phyloP scores from a whole-genome alignment of 257 asterid species.

The Ophiorrhiza pumila region DNA sequence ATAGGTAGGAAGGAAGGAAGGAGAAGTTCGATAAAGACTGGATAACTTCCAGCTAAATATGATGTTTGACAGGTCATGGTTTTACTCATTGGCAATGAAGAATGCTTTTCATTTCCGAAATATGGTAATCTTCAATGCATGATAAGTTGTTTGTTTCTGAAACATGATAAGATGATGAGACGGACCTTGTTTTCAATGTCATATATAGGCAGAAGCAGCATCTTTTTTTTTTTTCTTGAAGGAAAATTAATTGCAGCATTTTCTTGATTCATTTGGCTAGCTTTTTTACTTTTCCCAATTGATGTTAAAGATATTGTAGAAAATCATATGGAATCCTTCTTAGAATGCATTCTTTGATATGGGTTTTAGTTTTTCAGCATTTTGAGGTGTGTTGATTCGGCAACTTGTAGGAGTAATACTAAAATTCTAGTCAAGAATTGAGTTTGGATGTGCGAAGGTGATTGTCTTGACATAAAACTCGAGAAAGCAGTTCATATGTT shows the following conservation, averaged over 20 bases:
- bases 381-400: background rate
- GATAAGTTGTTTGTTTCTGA: constrained; percentile 13
- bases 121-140: background rate
- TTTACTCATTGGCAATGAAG: constrained; percentile 13
- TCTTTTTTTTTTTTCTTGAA: no score
- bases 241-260: background rate
- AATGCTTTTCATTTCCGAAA: constrained; percentile 7
- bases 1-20: background rate
- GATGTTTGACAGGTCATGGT: constrained; percentile 13
- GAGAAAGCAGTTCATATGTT: no score
- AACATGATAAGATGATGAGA: constrained; percentile 23
- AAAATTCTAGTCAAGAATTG: no score
- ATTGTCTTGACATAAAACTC: no score
- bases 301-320: background rate
- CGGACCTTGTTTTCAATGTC: constrained; percentile 4
- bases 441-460: no score
- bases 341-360: background rate
- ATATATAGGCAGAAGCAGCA: background rate
- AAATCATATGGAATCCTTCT: background rate
- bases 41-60: background rate
- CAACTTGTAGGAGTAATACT: no score
- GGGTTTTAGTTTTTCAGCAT: background rate
- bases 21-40: background rate
- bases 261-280: no score
- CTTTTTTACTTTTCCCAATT: background rate